These are phyloP conservation scores for Trichoderma hamatum DNA, from an alignment of 2,329 filamentous ascomycete genomes.

Conservation along the genomic window DNA sequence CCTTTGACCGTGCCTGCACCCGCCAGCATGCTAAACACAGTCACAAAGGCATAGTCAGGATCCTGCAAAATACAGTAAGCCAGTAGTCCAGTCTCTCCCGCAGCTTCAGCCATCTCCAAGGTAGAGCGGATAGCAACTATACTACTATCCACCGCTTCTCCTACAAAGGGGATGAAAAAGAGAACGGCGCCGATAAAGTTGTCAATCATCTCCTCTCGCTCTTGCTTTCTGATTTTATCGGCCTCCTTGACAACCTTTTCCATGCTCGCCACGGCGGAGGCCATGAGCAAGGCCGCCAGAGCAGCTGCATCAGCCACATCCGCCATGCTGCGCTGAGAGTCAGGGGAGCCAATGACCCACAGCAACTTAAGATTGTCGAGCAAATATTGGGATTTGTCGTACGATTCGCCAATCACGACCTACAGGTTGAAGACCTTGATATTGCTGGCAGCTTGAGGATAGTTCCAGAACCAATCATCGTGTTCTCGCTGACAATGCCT, in stretches of 20 bases:
- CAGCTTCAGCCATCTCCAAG: constrained; percentile 29
- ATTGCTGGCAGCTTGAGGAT: constrained; percentile 24
- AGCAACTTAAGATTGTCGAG: constrained; percentile 18
- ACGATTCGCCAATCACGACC: constrained; percentile 30
- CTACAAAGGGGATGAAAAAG: constrained; percentile 54
- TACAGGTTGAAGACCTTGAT: constrained; percentile 32
- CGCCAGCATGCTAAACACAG: constrained; percentile 32
- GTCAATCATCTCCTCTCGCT: constrained; percentile 34
- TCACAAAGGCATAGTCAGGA: constrained; percentile 35
- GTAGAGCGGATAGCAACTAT: constrained; percentile 28
- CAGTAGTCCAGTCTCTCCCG: constrained; percentile 32
- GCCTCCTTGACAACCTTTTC: constrained; percentile 34
- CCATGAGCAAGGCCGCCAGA: constrained; percentile 33
- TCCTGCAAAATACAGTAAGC: constrained; percentile 34
- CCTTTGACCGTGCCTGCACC: constrained; percentile 28
- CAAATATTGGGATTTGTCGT: constrained; percentile 24
- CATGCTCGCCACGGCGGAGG: constrained; percentile 35
- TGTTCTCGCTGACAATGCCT: no score
- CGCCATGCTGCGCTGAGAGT: not conserved
- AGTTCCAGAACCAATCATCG: no score
- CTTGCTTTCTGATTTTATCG: constrained; percentile 31
- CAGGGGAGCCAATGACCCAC: not conserved
- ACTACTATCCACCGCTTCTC: constrained; percentile 43
- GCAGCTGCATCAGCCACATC: constrained; percentile 27
- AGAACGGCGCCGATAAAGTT: constrained; percentile 49